Base-by-base conservation (phyloP, 1,284 basidiomycete genomes). In the Cerrena zonata region DNA sequence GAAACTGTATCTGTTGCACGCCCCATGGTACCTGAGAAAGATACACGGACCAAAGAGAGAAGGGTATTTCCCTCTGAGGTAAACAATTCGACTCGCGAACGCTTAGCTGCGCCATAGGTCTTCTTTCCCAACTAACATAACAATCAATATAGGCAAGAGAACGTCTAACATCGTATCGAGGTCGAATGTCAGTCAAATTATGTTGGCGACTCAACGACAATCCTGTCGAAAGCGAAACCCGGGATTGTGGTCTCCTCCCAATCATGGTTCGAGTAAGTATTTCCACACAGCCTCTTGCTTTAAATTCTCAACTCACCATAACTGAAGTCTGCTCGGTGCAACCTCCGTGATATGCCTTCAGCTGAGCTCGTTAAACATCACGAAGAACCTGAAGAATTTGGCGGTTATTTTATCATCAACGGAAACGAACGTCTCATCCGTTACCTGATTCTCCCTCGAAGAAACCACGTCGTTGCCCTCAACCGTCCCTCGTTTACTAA, bases 361-460 rank as follows among this genome's bases (percentile, higher is more conserved):
- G 78, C 86, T 7, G 88, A 93, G 52, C 86, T 99, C 47, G 92
- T 99, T 43, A 74, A 77, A 52, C 86, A 86, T 59, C 89, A 95
- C 65, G 96, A 99, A 76, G 96, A 99, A 65, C 86, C 96, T 2
- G 94, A 95, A 71, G 96, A 99, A 67, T 96, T 98, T 66, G 96
- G 96, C 43, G 96, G 95, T 24, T 99, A 99, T 74, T 99, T 99
- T 66, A 82, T 99, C 62, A 88, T 99, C 67, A 99, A 99, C 68
- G 96, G 96, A 55, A 99, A 98, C 73, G 96, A 99, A 73, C 92
- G 94, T 72, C 82, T 99, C 58, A 93, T 99, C 62, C 93, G 96
- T 53, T 98, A 94, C 72, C 87, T 96, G 63, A 94, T 94, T 68
- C 84, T 94, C 57, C 93, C 83, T 56, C 87, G 84, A 59, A 80